A percentile compares a stretch with the other conserved stretches of the same genome.
phyloP scores from a whole-genome alignment of 2,329 filamentous ascomycete genomes.

The Didymellaceae sp. region DNA sequence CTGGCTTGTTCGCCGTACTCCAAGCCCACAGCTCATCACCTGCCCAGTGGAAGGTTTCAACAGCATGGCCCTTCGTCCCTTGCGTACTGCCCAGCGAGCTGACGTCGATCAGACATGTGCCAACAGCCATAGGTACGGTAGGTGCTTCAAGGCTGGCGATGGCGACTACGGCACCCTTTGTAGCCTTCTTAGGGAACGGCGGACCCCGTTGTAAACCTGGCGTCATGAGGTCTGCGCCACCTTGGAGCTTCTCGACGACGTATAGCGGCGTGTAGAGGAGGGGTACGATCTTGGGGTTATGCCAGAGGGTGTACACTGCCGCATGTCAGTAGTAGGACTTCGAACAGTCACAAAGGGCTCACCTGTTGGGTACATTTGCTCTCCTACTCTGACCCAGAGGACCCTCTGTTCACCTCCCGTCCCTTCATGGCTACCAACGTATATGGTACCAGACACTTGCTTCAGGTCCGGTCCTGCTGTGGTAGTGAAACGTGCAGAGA shows the following conservation, averaged over 20 bases:
- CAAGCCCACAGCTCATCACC: slow-evolving; percentile 74
- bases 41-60: slow-evolving; percentile 70
- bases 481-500: slow-evolving; percentile 69
- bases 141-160: slow-evolving; percentile 66
- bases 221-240: slow-evolving; percentile 72
- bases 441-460: slow-evolving; percentile 68
- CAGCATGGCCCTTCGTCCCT: slow-evolving; percentile 68
- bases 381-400: slow-evolving; percentile 69
- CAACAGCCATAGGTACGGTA: slow-evolving; percentile 68
- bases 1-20: slow-evolving; percentile 62
- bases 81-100: slow-evolving; percentile 61
- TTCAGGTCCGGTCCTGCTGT: slow-evolving; percentile 67
- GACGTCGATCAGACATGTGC: slow-evolving; percentile 69
- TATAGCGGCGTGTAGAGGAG: slow-evolving; percentile 68
- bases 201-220: slow-evolving; percentile 70
- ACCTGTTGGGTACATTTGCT: slow-evolving; percentile 60
- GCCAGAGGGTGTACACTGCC: slow-evolving; percentile 71
- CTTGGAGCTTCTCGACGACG: slow-evolving; percentile 67
- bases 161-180: slow-evolving; percentile 67
- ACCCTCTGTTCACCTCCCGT: slow-evolving; percentile 63
- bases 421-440: slow-evolving; percentile 64
- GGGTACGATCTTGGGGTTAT: slow-evolving; percentile 65
- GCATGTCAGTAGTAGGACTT: slow-evolving; percentile 2
- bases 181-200: slow-evolving; percentile 66
- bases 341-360: no score